These are phyloP conservation scores for Solanum verrucosum DNA, from an alignment of 257 asterid genomes.

Conservation along the genomic window DNA sequence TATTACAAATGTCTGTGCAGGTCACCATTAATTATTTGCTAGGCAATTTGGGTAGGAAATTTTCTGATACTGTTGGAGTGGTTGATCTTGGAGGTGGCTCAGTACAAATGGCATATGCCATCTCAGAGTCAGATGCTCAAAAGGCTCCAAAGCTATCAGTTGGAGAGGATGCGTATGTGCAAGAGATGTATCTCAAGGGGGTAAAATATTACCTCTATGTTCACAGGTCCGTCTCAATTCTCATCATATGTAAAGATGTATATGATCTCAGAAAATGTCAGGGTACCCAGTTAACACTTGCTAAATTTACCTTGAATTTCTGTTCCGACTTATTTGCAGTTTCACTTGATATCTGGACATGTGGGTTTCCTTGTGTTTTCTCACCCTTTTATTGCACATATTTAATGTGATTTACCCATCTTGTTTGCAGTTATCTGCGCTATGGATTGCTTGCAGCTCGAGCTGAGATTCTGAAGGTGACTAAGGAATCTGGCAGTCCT, in stretches of 20 bases:
- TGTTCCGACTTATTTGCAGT: neutral
- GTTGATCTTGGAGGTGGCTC: constrained; percentile 72
- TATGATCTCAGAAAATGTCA: neutral
- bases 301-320: neutral
- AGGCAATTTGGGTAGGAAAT: constrained; percentile 39
- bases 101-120: constrained; percentile 47
- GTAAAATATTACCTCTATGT: constrained; percentile 36
- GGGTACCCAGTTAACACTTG: neutral
- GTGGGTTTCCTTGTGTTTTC: neutral
- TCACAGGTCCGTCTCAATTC: constrained; percentile 22
- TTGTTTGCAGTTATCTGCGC: constrained; percentile 24
- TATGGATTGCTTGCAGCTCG: constrained; percentile 46
- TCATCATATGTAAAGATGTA: neutral
- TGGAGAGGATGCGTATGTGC: constrained; percentile 25
- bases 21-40: constrained; percentile 54
- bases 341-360: neutral
- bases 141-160: constrained; percentile 27
- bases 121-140: constrained; percentile 32
- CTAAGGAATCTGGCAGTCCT: constrained; percentile 31
- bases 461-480: constrained; percentile 39
- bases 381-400: neutral
- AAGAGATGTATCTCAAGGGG: constrained; percentile 36
- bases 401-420: neutral
- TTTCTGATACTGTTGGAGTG: constrained; percentile 48
- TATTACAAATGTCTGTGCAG: constrained; percentile 19